Evolutionary conservation across 129 eudicot genomes (phyloP).

Genomic region (Cynara cardunculus): DNA sequence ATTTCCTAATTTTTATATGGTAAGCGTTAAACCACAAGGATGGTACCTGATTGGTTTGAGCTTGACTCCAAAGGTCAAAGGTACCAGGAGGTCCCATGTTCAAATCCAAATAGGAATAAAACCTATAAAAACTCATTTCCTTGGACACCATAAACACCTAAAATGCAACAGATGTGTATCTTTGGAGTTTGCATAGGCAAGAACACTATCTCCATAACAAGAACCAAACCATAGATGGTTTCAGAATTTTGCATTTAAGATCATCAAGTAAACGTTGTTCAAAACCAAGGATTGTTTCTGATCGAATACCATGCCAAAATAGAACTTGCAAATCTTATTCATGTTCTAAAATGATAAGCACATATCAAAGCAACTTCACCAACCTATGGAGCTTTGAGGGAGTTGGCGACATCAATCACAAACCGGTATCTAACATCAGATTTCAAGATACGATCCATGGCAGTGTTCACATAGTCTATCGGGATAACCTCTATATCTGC

Average conservation of each 20-base stretch:
- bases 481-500: conserved; percentile 45
- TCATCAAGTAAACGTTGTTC: neutral
- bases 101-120: too few species aligned
- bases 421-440: conserved; percentile 49
- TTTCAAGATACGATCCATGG: conserved; percentile 42
- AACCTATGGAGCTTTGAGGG: conserved; percentile 31
- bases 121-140: too few species aligned
- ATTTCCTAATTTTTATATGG: too few species aligned
- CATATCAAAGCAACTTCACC: neutral
- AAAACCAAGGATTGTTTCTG: neutral
- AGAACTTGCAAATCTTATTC: neutral
- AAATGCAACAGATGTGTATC: too few species aligned
- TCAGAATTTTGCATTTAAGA: neutral
- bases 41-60: too few species aligned
- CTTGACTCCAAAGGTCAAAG: too few species aligned
- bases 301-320: neutral
- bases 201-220: too few species aligned
- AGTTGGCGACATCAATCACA: conserved; percentile 44
- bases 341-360: neutral
- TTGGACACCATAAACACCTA: too few species aligned
- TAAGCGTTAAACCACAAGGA: too few species aligned
- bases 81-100: too few species aligned
- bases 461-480: conserved; percentile 42
- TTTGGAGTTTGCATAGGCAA: too few species aligned
- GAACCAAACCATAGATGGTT: too few species aligned